Conservation (phyloP, 2,329 filamentous ascomycete species). For the Exophiala spinifera region DNA sequence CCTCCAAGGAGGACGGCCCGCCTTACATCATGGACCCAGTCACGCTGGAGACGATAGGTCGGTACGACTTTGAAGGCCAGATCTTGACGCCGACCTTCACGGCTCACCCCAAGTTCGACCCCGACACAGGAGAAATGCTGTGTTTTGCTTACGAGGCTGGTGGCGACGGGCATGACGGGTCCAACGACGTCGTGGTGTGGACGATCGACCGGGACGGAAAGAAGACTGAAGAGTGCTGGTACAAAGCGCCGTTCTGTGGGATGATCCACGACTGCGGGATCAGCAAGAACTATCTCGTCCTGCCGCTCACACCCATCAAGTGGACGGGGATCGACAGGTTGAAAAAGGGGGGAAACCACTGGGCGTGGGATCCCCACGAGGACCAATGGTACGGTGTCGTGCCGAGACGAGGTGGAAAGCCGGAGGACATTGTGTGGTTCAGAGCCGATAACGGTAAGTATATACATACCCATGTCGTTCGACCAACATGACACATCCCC, state of each 20-base stretch:
- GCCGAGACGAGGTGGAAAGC: conserved; percentile 49
- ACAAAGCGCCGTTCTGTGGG: conserved; percentile 51
- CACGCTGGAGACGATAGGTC: conserved; percentile 48
- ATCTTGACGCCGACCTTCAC: conserved; percentile 49
- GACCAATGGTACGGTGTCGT: conserved; percentile 57
- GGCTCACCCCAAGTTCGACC: conserved; percentile 54
- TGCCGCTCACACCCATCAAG: conserved; percentile 50
- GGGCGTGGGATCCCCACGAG: conserved; percentile 51
- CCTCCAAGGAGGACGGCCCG: conserved; percentile 50
- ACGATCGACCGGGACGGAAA: conserved; percentile 44
- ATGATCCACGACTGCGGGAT: conserved; percentile 54
- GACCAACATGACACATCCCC: too few relatives aligned
- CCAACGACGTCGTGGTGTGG: conserved; percentile 46
- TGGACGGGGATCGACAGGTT: conserved; percentile 42
- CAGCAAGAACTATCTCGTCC: conserved; percentile 48
- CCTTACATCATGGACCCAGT: conserved; percentile 49
- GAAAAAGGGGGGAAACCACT: conserved; percentile 49
- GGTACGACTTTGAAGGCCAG: conserved; percentile 52
- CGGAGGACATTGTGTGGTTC: conserved; percentile 47
- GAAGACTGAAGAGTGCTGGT: conserved; percentile 50
- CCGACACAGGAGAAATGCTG: conserved; percentile 51
- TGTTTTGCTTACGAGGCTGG: conserved; percentile 52
- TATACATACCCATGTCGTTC: too few relatives aligned
- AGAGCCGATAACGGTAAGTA: conserved; percentile 33
- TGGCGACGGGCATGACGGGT: conserved; percentile 39